These are phyloP conservation scores for grape (Vitis vinifera) DNA, from an alignment of 164 flowering plant genomes.

Conservation along the genomic window DNA sequence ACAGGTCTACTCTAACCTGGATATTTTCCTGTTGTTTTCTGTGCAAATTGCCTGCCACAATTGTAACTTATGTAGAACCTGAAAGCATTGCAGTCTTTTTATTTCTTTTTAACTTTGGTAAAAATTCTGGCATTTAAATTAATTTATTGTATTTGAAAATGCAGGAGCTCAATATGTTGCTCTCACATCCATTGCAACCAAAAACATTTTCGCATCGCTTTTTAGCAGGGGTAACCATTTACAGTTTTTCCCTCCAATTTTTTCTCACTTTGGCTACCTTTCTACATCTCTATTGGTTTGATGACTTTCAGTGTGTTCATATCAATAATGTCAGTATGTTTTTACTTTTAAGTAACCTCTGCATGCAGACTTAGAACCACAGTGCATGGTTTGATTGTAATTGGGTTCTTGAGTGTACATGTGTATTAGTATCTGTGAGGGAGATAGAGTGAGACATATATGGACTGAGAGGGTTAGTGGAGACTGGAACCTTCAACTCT, in stretches of 20 bases:
- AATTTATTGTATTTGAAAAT: conserved; percentile 12
- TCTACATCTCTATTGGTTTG: not conserved
- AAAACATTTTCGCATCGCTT: conserved; percentile 76
- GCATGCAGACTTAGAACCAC: too few species aligned
- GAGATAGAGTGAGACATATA: too few species aligned
- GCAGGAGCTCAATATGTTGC: conserved; percentile 71
- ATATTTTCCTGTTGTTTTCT: not conserved
- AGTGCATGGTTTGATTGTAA: too few species aligned
- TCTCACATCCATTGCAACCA: conserved; percentile 84
- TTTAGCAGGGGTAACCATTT: conserved; percentile 75
- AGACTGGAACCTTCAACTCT: too few species aligned
- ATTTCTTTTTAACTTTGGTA: not conserved
- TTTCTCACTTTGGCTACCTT: not conserved
- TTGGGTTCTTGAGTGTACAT: too few species aligned
- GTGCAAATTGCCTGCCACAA: not conserved
- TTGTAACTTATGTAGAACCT: not conserved
- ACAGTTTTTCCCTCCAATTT: not conserved
- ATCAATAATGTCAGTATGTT: not conserved
- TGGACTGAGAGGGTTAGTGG: too few species aligned
- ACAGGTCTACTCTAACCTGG: conserved; percentile 44
- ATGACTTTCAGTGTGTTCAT: not conserved
- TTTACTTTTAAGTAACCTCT: not conserved
- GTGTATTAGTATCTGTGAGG: too few species aligned
- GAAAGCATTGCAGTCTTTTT: not conserved
- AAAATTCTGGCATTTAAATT: not conserved